Percentiles rank a stretch among this genome's conserved stretches.
Evolutionary conservation across 75 land plant genomes (phyloP).

Genomic region (Pinus tabuliformis): DNA sequence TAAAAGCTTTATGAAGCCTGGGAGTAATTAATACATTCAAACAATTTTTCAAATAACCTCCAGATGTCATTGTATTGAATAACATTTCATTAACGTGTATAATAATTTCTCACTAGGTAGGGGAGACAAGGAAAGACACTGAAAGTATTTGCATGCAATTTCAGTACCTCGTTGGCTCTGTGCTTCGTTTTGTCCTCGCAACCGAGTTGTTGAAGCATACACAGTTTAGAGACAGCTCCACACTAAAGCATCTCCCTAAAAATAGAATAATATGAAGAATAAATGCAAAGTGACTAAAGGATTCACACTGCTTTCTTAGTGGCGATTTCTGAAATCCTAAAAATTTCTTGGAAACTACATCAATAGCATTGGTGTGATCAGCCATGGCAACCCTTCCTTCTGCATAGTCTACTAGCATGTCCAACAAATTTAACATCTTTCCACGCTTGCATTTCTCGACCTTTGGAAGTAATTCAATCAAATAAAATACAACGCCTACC

Average conservation of each 20-base stretch:
- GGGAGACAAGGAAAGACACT: conserved; percentile 29
- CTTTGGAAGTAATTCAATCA: too few relatives aligned
- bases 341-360: conserved; percentile 27
- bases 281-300: conserved; percentile 24
- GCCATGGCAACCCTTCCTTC: conserved; percentile 41
- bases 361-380: conserved; percentile 33
- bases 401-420: conserved; percentile 27
- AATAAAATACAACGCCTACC: too few relatives aligned
- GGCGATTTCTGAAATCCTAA: conserved; percentile 31
- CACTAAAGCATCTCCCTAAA: conserved; percentile 41
- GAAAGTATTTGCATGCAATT: conserved; percentile 34
- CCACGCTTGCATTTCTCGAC: too few relatives aligned
- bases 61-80: too few relatives aligned
- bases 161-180: conserved; percentile 37
- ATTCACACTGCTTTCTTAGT: conserved; percentile 33
- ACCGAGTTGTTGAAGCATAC: conserved; percentile 27
- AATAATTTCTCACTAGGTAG: conserved; percentile 8
- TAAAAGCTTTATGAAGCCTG: too few relatives aligned
- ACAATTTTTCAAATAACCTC: too few relatives aligned
- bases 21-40: too few relatives aligned
- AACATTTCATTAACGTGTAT: neutral
- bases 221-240: conserved; percentile 45
- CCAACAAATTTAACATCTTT: conserved; percentile 27
- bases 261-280: conserved; percentile 27
- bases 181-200: conserved; percentile 25